These are phyloP conservation scores for Lumnitzera racemosa DNA, from an alignment of 345 rosid species.

Conservation along the genomic window DNA sequence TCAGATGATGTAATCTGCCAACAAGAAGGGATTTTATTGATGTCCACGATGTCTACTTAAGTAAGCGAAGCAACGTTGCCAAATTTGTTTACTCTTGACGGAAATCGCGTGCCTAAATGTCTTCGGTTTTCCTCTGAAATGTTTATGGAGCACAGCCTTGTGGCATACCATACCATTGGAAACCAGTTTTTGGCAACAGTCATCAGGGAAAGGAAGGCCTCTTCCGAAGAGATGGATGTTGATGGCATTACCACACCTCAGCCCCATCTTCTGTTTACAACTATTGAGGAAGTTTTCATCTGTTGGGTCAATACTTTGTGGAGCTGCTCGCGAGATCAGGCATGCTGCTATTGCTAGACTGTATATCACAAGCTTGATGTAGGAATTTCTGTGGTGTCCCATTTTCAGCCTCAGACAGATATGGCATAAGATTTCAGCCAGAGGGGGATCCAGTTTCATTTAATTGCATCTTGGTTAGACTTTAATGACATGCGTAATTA, in stretches of 20 bases:
- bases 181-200: slow-evolving; percentile 4
- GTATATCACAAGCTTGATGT: too few species aligned
- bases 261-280: slow-evolving; percentile 8
- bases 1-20: too few species aligned
- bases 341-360: too few species aligned
- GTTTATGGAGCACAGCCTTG: slow-evolving; percentile 4
- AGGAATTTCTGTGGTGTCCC: too few species aligned
- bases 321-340: slow-evolving; percentile 6
- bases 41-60: background rate
- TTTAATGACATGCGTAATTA: too few species aligned
- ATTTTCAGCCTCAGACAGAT: too few species aligned
- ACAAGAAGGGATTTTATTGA: background rate
- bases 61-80: slow-evolving; percentile 6
- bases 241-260: slow-evolving; percentile 10
- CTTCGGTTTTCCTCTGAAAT: slow-evolving; percentile 5
- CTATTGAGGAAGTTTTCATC: background rate
- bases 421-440: too few species aligned
- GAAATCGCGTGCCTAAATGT: background rate
- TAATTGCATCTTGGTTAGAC: too few species aligned
- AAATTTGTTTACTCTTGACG: slow-evolving; percentile 1
- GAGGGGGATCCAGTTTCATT: too few species aligned
- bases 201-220: slow-evolving; percentile 8
- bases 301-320: background rate
- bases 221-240: slow-evolving; percentile 8
- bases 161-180: slow-evolving; percentile 2